A percentile compares a stretch with the other conserved stretches of the same genome.
phyloP scores from a whole-genome alignment of 768 basidiomycete species.

The Tulasnella sp. region DNA sequence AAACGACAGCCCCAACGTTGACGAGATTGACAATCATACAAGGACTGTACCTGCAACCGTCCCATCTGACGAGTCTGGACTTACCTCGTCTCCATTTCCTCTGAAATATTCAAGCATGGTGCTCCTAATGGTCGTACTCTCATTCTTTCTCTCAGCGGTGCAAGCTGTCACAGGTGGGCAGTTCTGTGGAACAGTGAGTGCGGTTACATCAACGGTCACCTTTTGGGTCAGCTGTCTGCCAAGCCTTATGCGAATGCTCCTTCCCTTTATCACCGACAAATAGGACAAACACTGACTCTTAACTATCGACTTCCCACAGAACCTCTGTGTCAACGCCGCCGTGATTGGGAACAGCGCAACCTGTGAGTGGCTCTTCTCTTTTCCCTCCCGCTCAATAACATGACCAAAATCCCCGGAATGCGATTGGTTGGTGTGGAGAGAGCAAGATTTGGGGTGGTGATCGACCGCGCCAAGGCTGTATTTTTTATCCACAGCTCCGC shows the following conservation, averaged over 20 bases:
- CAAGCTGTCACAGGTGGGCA: slow-evolving; percentile 24
- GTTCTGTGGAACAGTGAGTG: slow-evolving; percentile 23
- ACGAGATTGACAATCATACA: too few relatives aligned
- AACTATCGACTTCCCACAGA: background rate
- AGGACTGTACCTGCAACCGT: too few relatives aligned
- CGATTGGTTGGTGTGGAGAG: background rate
- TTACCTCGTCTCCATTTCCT: background rate
- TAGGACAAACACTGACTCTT: background rate
- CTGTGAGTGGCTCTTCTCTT: background rate
- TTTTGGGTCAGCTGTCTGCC: too few relatives aligned
- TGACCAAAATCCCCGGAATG: background rate
- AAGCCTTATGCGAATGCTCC: background rate
- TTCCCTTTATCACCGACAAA: background rate
- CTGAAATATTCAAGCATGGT: background rate
- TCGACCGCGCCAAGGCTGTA: background rate
- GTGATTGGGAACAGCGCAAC: background rate
- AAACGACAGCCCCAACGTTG: too few relatives aligned
- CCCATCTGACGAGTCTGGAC: background rate
- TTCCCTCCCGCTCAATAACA: background rate
- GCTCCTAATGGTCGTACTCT: background rate
- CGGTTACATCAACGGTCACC: too few relatives aligned
- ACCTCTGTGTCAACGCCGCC: background rate
- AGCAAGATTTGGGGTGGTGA: background rate
- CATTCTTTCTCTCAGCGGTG: background rate
- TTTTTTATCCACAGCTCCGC: background rate